Percentiles rank a stretch among this genome's conserved stretches.
Evolutionary conservation across 495 filamentous ascomycete genomes (phyloP).

Genomic region (Aspergillus biplanus): DNA sequence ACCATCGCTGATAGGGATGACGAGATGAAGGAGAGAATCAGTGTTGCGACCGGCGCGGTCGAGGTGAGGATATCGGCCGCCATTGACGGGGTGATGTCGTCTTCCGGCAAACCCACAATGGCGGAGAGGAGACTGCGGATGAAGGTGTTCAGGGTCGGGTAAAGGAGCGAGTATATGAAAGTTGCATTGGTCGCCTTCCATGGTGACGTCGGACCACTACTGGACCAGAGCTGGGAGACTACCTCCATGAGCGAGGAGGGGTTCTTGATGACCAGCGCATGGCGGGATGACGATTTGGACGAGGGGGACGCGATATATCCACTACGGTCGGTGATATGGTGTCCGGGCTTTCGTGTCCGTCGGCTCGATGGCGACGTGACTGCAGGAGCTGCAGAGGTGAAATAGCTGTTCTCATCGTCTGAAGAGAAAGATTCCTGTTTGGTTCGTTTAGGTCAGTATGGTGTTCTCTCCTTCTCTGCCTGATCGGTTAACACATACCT

Average conservation of each 20-base stretch:
- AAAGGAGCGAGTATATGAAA: slow-evolving; percentile 83
- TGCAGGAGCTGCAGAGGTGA: slow-evolving; percentile 71
- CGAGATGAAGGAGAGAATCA: slow-evolving; percentile 81
- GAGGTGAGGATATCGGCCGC: slow-evolving; percentile 67
- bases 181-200: slow-evolving; percentile 95
- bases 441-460: slow-evolving; percentile 12
- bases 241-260: slow-evolving; percentile 77
- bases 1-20: slow-evolving; percentile 77
- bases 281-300: slow-evolving; percentile 44
- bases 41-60: slow-evolving; percentile 70
- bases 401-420: slow-evolving; percentile 86
- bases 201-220: slow-evolving; percentile 85
- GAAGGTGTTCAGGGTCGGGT: slow-evolving; percentile 84
- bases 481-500: slow-evolving; percentile 25
- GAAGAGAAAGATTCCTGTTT: slow-evolving; percentile 53
- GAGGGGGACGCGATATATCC: slow-evolving; percentile 52
- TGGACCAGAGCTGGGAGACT: slow-evolving; percentile 82
- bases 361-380: slow-evolving; percentile 59
- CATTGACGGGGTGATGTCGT: slow-evolving; percentile 60
- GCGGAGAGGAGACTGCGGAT: slow-evolving; percentile 81
- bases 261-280: slow-evolving; percentile 69
- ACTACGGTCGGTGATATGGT: slow-evolving; percentile 54
- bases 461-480: slow-evolving; percentile 5
- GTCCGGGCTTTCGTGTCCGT: slow-evolving; percentile 44
- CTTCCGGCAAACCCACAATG: slow-evolving; percentile 79